These are phyloP conservation scores for Gardenia jasminoides DNA, from an alignment of 257 asterid genomes.

Conservation along the genomic window DNA sequence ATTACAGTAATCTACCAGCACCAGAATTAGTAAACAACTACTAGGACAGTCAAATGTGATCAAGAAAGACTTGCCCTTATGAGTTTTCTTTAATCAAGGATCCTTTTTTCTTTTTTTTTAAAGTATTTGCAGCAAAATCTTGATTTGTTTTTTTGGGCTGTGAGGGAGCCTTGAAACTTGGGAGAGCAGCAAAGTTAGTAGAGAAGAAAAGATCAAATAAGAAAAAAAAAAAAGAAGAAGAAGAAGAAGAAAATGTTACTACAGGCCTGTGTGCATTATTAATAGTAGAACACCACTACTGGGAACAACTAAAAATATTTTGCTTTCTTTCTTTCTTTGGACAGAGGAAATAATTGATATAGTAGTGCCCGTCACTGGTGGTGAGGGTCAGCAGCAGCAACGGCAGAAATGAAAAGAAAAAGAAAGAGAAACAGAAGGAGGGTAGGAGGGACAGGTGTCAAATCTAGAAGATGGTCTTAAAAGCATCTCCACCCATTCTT, in stretches of 20 bases:
- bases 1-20: neutral
- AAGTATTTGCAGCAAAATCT: neutral
- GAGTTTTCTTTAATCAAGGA: neutral
- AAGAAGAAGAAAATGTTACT: neutral
- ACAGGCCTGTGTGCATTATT: neutral
- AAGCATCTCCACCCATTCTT: constrained; percentile 54
- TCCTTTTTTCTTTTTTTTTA: neutral
- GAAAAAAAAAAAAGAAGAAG: too few species aligned
- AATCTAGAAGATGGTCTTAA: constrained; percentile 35
- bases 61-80: constrained; percentile 1
- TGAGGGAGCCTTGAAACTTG: constrained; percentile 12
- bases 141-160: constrained; percentile 1
- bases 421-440: constrained; percentile 8
- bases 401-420: neutral
- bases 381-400: neutral
- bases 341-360: too few species aligned
- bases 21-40: neutral
- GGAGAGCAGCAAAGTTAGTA: constrained; percentile 35
- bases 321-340: too few species aligned
- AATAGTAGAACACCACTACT: neutral
- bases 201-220: constrained; percentile 13
- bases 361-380: too few species aligned
- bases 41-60: neutral
- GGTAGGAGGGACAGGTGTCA: constrained; percentile 36
- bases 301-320: too few species aligned